These are phyloP conservation scores for Harringtonia lauricola DNA, from an alignment of 2,329 filamentous ascomycete species.

Conservation along the genomic window DNA sequence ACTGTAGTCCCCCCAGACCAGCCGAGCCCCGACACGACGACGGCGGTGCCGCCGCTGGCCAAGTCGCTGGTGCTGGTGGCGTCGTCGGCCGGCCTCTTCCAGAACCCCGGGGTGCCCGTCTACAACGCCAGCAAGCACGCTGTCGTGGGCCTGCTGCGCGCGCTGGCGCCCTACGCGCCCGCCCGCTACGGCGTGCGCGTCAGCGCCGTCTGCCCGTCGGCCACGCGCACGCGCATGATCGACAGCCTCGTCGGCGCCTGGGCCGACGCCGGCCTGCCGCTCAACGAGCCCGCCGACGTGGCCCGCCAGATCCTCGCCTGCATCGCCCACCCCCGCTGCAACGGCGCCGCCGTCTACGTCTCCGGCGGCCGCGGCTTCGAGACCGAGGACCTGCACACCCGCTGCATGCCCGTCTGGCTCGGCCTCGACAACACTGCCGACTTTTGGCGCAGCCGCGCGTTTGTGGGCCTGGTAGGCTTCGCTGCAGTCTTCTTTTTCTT, in stretches of 20 bases:
- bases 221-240: slow-evolving; percentile 33
- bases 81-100: slow-evolving; percentile 35
- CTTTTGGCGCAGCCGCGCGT: no score
- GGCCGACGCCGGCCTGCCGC: slow-evolving; percentile 24
- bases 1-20: not conserved
- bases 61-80: slow-evolving; percentile 18
- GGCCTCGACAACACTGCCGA: no score
- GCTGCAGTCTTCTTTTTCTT: no score
- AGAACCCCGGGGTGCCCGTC: slow-evolving; percentile 31
- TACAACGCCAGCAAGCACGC: slow-evolving; percentile 38
- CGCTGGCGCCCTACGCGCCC: slow-evolving; percentile 23
- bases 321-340: slow-evolving; percentile 16
- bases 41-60: not conserved
- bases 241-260: slow-evolving; percentile 24
- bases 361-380: slow-evolving; percentile 14
- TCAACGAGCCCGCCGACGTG: slow-evolving; percentile 30
- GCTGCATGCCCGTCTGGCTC: no score
- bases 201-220: slow-evolving; percentile 36
- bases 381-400: no score
- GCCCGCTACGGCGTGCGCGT: slow-evolving; percentile 23
- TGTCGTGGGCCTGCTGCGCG: slow-evolving; percentile 36
- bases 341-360: slow-evolving; percentile 17
- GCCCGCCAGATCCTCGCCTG: slow-evolving; percentile 21
- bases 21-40: no score
- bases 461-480: no score